Base-by-base conservation (phyloP, 495 filamentous ascomycete species). In the Penicillium canescens region DNA sequence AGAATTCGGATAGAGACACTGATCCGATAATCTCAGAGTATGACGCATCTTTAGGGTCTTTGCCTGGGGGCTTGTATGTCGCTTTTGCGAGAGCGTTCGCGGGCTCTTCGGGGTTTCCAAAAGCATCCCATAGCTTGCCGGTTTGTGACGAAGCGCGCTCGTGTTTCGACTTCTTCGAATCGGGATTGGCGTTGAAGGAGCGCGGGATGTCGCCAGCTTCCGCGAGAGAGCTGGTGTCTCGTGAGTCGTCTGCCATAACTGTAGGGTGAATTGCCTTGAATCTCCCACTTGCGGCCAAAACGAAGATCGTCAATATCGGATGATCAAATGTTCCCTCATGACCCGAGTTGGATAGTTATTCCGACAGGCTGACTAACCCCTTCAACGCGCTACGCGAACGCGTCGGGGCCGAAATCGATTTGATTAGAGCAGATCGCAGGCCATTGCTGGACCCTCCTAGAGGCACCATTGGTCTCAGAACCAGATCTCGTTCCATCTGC, bases 1-100 rank as follows among this genome's bases (percentile, higher is more conserved):
- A 75, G 49, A 92, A 86, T 65, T 96, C 89, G 42, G 84, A 73
- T 8, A 84, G 46, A 13, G 80, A 82, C 44, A 96, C 83, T 18
- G 80, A 81, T 37, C 83, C 81, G 20, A 89, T 66, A 0, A 82
- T 89, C 13, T 92, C 86, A 8, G 74, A 71, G 38, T 96, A 58
- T 12, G 78, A 73, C 4, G 76, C 58, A 54, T 79, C 72, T 7
- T 74, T 68, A 36, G 70, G 39, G 37, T 72, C 67, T 43, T 78
- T 75, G 35, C 75, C 79, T 23, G 78, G 74, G 12, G 79, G 74
- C 60, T 82, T 72, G 42, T 69, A 64, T 35, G 65, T 61, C 3
- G 68, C 69, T 54, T 71, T 69, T 14, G 75, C 67, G 38, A 81
- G 65, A 35, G 76, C 68, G 60, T 86, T 86, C 36, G 69, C 72